Evolutionary conservation across 306 rosid species (phyloP).

Genomic region (Psophocarpus tetragonolobus): DNA sequence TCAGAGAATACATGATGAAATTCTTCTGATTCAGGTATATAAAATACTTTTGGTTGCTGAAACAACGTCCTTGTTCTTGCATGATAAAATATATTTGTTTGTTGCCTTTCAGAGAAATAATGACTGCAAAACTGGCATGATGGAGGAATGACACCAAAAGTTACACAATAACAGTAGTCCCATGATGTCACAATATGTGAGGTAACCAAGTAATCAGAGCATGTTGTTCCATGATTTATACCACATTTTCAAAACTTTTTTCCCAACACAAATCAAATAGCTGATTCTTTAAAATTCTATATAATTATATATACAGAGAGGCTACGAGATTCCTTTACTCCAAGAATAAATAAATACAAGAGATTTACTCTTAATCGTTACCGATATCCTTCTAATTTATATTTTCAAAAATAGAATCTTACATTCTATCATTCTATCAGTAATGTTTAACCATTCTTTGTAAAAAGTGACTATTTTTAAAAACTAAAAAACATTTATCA

Average conservation of each 20-base stretch:
- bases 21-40: not conserved
- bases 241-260: not conserved
- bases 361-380: too few relatives aligned
- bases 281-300: too few relatives aligned
- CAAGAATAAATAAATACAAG: too few relatives aligned
- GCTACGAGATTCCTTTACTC: too few relatives aligned
- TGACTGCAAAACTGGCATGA: not conserved
- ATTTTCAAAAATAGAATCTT: too few relatives aligned
- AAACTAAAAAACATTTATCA: too few relatives aligned
- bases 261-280: not conserved
- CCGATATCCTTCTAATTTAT: too few relatives aligned
- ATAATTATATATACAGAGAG: too few relatives aligned
- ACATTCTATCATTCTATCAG: too few relatives aligned
- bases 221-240: not conserved
- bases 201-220: not conserved
- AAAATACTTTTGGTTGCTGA: not conserved
- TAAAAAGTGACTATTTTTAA: too few relatives aligned
- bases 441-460: too few relatives aligned
- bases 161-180: not conserved
- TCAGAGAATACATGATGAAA: not conserved
- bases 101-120: not conserved
- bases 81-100: not conserved
- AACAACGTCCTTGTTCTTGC: not conserved
- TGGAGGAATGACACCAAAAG: conserved; percentile 2
- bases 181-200: not conserved